Base-by-base conservation (phyloP, 148 eudicot species). In the Rhododendron simsii region DNA sequence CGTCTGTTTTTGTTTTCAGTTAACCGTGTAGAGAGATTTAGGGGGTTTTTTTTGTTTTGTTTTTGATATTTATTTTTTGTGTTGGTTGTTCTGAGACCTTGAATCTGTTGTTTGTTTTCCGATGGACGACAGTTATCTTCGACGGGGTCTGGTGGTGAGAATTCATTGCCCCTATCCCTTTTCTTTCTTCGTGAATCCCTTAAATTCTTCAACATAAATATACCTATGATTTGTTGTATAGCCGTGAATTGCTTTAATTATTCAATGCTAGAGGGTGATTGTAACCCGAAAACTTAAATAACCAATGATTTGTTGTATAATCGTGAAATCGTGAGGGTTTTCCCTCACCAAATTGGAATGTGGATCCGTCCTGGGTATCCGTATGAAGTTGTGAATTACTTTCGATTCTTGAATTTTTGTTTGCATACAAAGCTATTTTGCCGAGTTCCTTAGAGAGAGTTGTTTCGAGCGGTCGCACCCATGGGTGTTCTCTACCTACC, bases 111-210 rank as follows among this genome's bases (percentile, higher is more conserved):
- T 69, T 59, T 85, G 37, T 83, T 84, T 61, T 53, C 37, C 83
- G 79, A 92, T 92, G 91, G 92, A 88, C 41, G 88, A 90, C 81
- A 79, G 33, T 71, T 81, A 71, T 91, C 88, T 81, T 81, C 84
- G 87, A 41, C 91, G 86, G 69, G 94, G 89, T 85, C 84, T 82
- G 83, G 88, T 87, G 91, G 92, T 90, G 87, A 91, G 93, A 81
- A 88, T 85, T 51, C 44, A 61, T 59, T 59, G 67, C 65, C 85
- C 85, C 78, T 57, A 53, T 13, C 50, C 59, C 4, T 45, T 30
- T 30, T 2, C 3, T 53, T 55, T 85, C 13, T 35, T 47, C 20
- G 11, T 45, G 5, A 30, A 47, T 47, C 14, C 12, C 61, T 73
- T 15, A 37, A 33, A 28, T 74, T 53, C 30, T 75, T 33, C 53